phyloP scores from a whole-genome alignment of 179 eudicot genomes.

The Nepenthes alata region DNA sequence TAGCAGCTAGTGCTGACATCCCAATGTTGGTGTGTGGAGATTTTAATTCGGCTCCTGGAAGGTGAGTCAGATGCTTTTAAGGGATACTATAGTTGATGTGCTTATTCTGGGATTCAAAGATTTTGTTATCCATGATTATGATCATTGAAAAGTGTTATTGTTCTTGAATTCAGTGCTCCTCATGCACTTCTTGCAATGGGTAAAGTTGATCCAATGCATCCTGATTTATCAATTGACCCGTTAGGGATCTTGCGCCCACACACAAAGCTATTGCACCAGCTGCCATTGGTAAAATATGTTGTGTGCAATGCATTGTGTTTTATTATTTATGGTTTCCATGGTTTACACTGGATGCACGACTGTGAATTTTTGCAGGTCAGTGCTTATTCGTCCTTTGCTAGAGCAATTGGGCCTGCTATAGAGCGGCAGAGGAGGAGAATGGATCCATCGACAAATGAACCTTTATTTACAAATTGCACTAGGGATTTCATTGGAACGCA shows the following conservation, averaged over 20 bases:
- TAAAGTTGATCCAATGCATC: slow-evolving; percentile 81
- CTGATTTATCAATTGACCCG: slow-evolving; percentile 74
- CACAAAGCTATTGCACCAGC: slow-evolving; percentile 63
- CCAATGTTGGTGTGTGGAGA: slow-evolving; percentile 98
- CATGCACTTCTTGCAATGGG: slow-evolving; percentile 96
- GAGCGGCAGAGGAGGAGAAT: slow-evolving; percentile 81
- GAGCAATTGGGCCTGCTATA: slow-evolving; percentile 53
- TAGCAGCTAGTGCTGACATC: slow-evolving; percentile 90
- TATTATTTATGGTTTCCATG: neutral
- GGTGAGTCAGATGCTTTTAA: slow-evolving; percentile 31
- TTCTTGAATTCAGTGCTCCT: slow-evolving; percentile 55
- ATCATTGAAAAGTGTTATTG: neutral
- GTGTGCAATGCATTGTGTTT: slow-evolving; percentile 5
- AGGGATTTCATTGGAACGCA: slow-evolving; percentile 89
- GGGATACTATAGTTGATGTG: no score
- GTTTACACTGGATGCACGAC: neutral
- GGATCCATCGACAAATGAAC: slow-evolving; percentile 82
- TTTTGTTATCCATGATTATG: neutral
- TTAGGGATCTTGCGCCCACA: slow-evolving; percentile 75
- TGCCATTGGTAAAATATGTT: slow-evolving; percentile 65
- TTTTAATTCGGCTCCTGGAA: slow-evolving; percentile 89
- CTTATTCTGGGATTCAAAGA: no score
- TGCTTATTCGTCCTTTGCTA: slow-evolving; percentile 81
- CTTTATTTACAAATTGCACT: slow-evolving; percentile 85
- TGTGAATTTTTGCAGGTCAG: slow-evolving; percentile 47